phyloP scores from a whole-genome alignment of 805 yeast genomes.

The Metschnikowia orientalis region DNA sequence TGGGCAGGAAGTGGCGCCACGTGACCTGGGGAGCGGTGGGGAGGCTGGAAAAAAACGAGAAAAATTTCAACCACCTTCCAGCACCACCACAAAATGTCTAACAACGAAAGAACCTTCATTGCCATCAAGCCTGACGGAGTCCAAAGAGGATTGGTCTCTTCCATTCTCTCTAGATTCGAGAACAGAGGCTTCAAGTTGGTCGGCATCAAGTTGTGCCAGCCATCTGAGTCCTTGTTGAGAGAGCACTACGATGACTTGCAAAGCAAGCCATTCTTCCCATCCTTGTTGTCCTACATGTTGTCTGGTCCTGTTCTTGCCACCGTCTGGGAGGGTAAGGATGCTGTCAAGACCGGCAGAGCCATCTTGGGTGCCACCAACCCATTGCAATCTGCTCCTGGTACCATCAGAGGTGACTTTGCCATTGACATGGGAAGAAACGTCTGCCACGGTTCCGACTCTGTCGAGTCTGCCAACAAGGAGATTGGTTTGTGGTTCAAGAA shows the following conservation, averaged over 20 bases:
- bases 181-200: slow-evolving; percentile 97
- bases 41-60: neutral
- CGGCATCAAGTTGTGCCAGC: slow-evolving; percentile 85
- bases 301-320: slow-evolving; percentile 99
- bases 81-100: slow-evolving; percentile 44
- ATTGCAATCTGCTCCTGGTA: slow-evolving; percentile 94
- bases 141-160: slow-evolving; percentile 94
- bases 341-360: slow-evolving; percentile 96
- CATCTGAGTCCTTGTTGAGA: slow-evolving; percentile 82
- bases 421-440: slow-evolving; percentile 99
- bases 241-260: slow-evolving; percentile 95
- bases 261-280: slow-evolving; percentile 97
- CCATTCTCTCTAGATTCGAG: slow-evolving; percentile 90
- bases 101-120: slow-evolving; percentile 82
- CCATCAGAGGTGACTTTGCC: slow-evolving; percentile 99
- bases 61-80: slow-evolving; percentile 7
- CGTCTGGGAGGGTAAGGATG: slow-evolving; percentile 99
- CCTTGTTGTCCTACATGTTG: slow-evolving; percentile 90
- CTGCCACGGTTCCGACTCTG: slow-evolving; percentile 99
- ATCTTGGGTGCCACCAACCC: slow-evolving; percentile 99
- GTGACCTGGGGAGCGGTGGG: slow-evolving; percentile 2
- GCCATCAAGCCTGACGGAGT: slow-evolving; percentile 99
- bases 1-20: too few relatives aligned
- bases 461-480: slow-evolving; percentile 95
- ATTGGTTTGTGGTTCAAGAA: slow-evolving; percentile 96